A percentile compares a stretch with the other conserved stretches of the same genome.
Conservation (phyloP, 257 asterid species). For the Nyctanthes arbortristis region DNA sequence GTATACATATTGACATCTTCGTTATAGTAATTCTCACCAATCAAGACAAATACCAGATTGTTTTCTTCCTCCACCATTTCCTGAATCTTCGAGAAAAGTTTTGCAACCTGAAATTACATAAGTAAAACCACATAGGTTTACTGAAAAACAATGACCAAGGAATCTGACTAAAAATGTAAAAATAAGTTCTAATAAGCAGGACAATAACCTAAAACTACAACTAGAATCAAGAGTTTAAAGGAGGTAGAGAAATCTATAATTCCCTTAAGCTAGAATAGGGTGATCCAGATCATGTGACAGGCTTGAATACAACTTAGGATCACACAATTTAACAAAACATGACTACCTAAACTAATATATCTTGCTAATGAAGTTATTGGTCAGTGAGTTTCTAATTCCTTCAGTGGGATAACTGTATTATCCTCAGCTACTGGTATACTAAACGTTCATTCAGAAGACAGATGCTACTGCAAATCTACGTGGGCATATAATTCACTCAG, state of each 20-base stretch:
- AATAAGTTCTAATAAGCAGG: slow-evolving; percentile 14
- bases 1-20: not conserved
- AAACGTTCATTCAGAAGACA: slow-evolving; percentile 10
- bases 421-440: too few species aligned
- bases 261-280: not conserved
- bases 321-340: not conserved
- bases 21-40: slow-evolving; percentile 63
- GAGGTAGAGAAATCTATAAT: not conserved
- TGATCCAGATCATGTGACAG: not conserved
- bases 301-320: not conserved
- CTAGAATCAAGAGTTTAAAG: not conserved
- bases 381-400: not conserved
- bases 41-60: slow-evolving; percentile 88
- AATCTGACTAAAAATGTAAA: not conserved
- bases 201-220: slow-evolving; percentile 12
- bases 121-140: slow-evolving; percentile 4
- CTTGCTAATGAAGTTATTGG: not conserved
- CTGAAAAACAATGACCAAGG: not conserved
- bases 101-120: slow-evolving; percentile 71
- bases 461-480: not conserved
- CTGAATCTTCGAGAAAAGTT: slow-evolving; percentile 88
- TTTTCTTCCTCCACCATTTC: slow-evolving; percentile 97
- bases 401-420: not conserved
- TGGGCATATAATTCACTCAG: not conserved
- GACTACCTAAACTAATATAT: too few species aligned